phyloP scores from a whole-genome alignment of 2,329 filamentous ascomycete genomes.

The Thermoascus crustaceus region DNA sequence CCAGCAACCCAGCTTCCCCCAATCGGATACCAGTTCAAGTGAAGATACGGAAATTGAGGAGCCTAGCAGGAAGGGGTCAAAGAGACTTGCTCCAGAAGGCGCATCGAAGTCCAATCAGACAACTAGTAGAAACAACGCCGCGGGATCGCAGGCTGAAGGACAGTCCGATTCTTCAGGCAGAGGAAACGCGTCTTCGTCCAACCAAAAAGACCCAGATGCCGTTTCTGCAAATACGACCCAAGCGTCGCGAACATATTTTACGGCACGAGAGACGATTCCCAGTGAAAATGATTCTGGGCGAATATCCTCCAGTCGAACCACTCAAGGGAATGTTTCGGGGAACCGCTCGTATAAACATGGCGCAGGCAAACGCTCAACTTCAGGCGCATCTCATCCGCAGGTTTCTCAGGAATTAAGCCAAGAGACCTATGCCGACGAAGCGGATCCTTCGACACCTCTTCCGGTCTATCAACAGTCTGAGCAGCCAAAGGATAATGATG shows the following conservation, averaged over 20 bases:
- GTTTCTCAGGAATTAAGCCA: conserved; percentile 9
- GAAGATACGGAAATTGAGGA: too few relatives aligned
- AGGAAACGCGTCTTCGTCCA: background rate
- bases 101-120: too few relatives aligned
- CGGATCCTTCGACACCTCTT: conserved; percentile 27
- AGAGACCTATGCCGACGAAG: conserved; percentile 20
- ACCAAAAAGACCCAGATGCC: background rate
- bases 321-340: too few relatives aligned
- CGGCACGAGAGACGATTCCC: conserved; percentile 19
- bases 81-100: too few relatives aligned
- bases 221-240: conserved; percentile 11
- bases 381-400: background rate
- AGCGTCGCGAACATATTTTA: conserved; percentile 23
- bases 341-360: too few relatives aligned
- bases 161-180: too few relatives aligned
- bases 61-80: too few relatives aligned
- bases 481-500: conserved; percentile 15
- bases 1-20: too few relatives aligned
- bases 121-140: too few relatives aligned
- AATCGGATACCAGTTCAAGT: too few relatives aligned
- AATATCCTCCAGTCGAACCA: background rate
- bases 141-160: too few relatives aligned
- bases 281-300: background rate
- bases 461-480: conserved; percentile 18
- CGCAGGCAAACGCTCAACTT: background rate